Conservation (phyloP, 2,329 filamentous ascomycete species). For the Aspergillus tubingensis region DNA sequence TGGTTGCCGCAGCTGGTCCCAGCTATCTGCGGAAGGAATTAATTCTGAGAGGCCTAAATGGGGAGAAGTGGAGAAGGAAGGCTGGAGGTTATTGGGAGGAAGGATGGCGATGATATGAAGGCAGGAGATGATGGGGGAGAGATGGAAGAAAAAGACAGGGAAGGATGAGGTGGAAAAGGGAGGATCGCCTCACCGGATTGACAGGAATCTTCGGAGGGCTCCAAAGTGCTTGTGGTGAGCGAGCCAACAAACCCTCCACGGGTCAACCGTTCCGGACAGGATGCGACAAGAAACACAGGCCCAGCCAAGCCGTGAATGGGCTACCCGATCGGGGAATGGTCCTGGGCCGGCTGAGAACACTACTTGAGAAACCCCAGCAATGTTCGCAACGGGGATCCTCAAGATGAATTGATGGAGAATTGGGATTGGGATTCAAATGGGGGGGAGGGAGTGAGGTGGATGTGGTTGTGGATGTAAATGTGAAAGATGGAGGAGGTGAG, state of each 20-base stretch:
- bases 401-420: constrained; percentile 4
- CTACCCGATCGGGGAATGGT: constrained; percentile 3
- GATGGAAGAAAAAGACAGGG: constrained; percentile 7
- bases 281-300: constrained; percentile 12
- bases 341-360: background rate
- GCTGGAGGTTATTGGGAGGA: constrained; percentile 8
- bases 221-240: constrained; percentile 19
- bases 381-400: constrained; percentile 1
- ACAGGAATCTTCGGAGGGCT: constrained; percentile 21
- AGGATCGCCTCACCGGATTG: constrained; percentile 20
- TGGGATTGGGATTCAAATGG: constrained; percentile 4
- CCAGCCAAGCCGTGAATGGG: constrained; percentile 8
- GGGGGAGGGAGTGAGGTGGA: background rate
- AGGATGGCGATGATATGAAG: constrained; percentile 14
- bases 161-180: constrained; percentile 12
- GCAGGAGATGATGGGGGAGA: constrained; percentile 11
- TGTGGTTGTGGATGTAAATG: background rate
- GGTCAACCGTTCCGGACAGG: constrained; percentile 15
- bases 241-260: constrained; percentile 21
- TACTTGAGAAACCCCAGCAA: background rate
- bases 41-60: constrained; percentile 15
- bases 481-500: no score
- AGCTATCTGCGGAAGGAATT: constrained; percentile 18
- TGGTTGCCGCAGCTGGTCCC: constrained; percentile 11
- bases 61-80: constrained; percentile 10